A percentile compares a stretch with the other conserved stretches of the same genome.
These are phyloP conservation scores for Discostella stelligeroides DNA, from an alignment of 108 stramenopile species.

Conservation along the genomic window DNA sequence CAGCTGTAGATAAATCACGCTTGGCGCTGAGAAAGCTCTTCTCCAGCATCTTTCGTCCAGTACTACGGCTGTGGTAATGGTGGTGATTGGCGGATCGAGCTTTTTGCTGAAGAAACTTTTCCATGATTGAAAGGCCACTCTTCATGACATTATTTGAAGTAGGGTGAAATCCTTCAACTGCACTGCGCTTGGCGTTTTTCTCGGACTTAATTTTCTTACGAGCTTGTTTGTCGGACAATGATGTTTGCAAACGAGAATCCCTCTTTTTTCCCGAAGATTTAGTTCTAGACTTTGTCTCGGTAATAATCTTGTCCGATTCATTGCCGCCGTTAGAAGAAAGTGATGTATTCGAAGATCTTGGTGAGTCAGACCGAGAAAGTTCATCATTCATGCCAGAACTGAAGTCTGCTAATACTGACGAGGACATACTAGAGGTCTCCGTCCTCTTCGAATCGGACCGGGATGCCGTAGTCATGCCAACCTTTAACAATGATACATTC, in stretches of 20 bases:
- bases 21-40: constrained; percentile 40
- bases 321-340: constrained; percentile 22
- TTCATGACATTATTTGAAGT: constrained; percentile 23
- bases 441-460: constrained; percentile 37
- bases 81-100: constrained; percentile 39
- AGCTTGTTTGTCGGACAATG: background rate
- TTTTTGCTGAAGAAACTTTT: constrained; percentile 42
- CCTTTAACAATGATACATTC: constrained; percentile 12
- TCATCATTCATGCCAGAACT: constrained; percentile 51
- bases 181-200: background rate
- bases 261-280: no score
- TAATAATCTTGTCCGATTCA: no score
- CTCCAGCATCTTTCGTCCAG: constrained; percentile 46
- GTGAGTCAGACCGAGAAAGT: constrained; percentile 23
- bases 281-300: background rate
- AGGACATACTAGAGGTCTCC: constrained; percentile 49
- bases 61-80: constrained; percentile 39
- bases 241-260: constrained; percentile 11
- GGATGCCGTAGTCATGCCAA: constrained; percentile 22
- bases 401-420: constrained; percentile 50
- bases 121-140: constrained; percentile 37
- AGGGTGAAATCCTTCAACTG: constrained; percentile 6
- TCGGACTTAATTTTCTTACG: constrained; percentile 20
- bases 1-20: constrained; percentile 26
- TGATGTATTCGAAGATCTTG: constrained; percentile 34